Percentiles rank a stretch among this genome's conserved stretches.
Evolutionary conservation across 2,329 filamentous ascomycete species (phyloP).

Genomic region (Geoglossum cookeanum): DNA sequence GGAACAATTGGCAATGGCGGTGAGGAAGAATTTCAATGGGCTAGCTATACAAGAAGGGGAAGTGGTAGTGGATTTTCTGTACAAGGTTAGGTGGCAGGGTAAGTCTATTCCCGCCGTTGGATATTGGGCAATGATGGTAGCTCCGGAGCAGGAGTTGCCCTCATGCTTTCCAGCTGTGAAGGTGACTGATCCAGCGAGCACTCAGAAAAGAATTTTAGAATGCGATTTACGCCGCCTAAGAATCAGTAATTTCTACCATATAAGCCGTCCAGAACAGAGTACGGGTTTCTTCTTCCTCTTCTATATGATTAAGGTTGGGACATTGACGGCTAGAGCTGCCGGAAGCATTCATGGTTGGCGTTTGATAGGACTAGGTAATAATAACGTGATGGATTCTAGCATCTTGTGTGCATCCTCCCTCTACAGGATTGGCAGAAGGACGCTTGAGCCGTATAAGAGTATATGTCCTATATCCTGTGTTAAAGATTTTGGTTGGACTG

Average conservation of each 20-base stretch:
- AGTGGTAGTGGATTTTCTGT: slow-evolving; percentile 61
- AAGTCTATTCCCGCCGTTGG: slow-evolving; percentile 12
- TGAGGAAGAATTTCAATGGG: slow-evolving; percentile 70
- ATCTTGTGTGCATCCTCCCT: too few species aligned
- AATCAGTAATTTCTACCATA: neutral
- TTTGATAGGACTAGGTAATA: neutral
- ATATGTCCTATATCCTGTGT: too few species aligned
- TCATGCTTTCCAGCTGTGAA: neutral
- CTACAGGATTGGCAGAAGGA: too few species aligned
- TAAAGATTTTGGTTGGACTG: too few species aligned
- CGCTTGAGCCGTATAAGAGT: too few species aligned
- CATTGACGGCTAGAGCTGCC: neutral
- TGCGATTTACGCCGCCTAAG: slow-evolving; percentile 19
- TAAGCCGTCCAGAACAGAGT: neutral
- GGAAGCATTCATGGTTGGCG: neutral
- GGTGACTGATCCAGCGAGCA: neutral
- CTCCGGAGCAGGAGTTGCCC: neutral
- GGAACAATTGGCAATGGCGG: slow-evolving; percentile 49
- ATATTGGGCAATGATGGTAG: neutral
- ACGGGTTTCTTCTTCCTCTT: neutral
- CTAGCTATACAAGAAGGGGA: slow-evolving; percentile 65
- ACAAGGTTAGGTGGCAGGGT: slow-evolving; percentile 45
- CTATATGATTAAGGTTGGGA: neutral
- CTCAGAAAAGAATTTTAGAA: slow-evolving; percentile 21
- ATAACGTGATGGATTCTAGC: too few species aligned